Percentiles rank a stretch among this genome's conserved stretches.
These are phyloP conservation scores for Geotrichum aggregatum DNA, from an alignment of 1,139 yeast species.

Conservation along the genomic window DNA sequence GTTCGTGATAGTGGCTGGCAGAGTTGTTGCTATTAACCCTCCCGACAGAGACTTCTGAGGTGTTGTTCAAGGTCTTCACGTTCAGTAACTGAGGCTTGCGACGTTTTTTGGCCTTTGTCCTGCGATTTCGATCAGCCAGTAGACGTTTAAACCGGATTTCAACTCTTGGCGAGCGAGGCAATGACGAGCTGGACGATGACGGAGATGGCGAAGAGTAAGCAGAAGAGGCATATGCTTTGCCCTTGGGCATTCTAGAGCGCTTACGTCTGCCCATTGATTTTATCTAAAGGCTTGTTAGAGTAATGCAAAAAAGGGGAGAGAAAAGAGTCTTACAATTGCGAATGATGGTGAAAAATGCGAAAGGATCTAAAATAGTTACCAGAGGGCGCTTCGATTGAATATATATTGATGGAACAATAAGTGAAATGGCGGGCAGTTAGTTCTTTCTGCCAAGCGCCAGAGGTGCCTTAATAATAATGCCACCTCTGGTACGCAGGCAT, in stretches of 20 bases:
- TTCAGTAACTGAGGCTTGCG: background rate
- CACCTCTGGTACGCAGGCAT: too few relatives aligned
- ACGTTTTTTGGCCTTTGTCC: conserved; percentile 3
- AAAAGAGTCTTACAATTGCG: background rate
- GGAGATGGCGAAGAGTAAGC: background rate
- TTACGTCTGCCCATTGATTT: conserved; percentile 10
- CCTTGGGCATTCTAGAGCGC: conserved; percentile 2
- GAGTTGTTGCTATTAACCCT: background rate
- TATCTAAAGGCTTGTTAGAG: background rate
- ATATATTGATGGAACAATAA: background rate
- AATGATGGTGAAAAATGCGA: background rate
- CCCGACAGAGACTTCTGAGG: background rate
- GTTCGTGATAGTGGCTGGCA: conserved; percentile 12
- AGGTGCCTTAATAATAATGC: too few relatives aligned
- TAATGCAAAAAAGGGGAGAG: background rate
- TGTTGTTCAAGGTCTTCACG: background rate
- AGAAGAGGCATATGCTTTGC: background rate
- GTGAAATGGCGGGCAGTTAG: conserved; percentile 4
- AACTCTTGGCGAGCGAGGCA: background rate
- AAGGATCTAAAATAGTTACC: background rate
- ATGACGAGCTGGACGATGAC: background rate
- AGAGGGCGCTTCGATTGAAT: background rate
- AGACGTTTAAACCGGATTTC: conserved; percentile 1
- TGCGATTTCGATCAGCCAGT: background rate
- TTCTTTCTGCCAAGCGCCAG: too few relatives aligned